These are phyloP conservation scores for Blastomyces gilchristii DNA, from an alignment of 2,329 filamentous ascomycete genomes.

Conservation along the genomic window DNA sequence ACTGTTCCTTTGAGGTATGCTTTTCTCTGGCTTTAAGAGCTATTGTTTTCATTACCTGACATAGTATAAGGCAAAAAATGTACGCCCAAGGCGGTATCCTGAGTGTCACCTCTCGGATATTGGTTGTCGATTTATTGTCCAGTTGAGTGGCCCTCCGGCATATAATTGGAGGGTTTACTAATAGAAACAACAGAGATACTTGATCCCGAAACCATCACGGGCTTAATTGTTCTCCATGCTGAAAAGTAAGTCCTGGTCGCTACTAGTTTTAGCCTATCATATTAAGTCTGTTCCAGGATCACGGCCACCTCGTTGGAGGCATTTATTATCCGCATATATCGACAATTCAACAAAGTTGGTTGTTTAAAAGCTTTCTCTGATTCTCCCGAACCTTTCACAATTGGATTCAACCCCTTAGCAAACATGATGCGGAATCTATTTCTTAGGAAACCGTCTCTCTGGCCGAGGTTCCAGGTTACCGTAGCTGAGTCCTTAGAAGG, in stretches of 20 bases:
- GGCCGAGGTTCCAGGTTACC: constrained; percentile 85
- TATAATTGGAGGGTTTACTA: constrained; percentile 10
- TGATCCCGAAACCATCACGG: constrained; percentile 74
- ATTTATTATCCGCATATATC: constrained; percentile 86
- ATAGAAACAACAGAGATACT: constrained; percentile 44
- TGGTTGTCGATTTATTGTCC: constrained; percentile 90
- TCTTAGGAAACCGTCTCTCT: constrained; percentile 75
- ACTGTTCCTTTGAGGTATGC: constrained; percentile 60
- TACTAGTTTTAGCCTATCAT: neutral
- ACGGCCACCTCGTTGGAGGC: constrained; percentile 82
- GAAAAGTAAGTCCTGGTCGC: constrained; percentile 45
- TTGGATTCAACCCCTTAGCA: constrained; percentile 75
- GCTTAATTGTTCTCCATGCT: constrained; percentile 76
- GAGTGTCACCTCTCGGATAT: constrained; percentile 88
- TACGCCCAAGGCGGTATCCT: constrained; percentile 84
- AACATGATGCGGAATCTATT: constrained; percentile 92
- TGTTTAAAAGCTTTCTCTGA: constrained; percentile 97
- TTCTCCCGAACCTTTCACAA: constrained; percentile 79
- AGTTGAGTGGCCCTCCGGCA: constrained; percentile 25
- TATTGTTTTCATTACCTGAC: constrained; percentile 17
- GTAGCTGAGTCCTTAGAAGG: constrained; percentile 86
- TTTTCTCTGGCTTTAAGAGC: neutral
- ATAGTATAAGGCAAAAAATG: constrained; percentile 62
- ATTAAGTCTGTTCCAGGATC: constrained; percentile 41
- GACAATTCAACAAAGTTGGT: constrained; percentile 86